A percentile compares a stretch with the other conserved stretches of the same genome.
phyloP scores from a whole-genome alignment of 2,329 filamentous ascomycete species.

The Didymella sp. region DNA sequence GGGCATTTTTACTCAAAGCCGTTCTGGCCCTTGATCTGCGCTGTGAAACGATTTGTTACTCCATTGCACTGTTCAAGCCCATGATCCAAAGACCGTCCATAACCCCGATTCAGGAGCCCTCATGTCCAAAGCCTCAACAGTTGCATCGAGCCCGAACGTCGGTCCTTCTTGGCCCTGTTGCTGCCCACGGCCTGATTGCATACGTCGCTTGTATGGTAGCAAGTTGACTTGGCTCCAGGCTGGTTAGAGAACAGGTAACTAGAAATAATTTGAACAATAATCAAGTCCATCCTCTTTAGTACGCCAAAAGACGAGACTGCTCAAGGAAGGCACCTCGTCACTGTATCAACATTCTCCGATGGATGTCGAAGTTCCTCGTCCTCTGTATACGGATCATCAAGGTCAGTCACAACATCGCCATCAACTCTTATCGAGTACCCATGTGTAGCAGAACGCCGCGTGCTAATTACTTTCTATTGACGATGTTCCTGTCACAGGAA shows the following conservation, averaged over 20 bases:
- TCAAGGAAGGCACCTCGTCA: background rate
- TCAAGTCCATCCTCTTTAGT: background rate
- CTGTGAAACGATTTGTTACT: background rate
- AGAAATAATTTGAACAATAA: background rate
- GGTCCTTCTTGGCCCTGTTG: background rate
- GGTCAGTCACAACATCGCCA: background rate
- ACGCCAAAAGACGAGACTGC: background rate
- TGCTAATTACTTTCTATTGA: background rate
- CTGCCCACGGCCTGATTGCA: background rate
- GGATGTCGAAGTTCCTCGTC: background rate
- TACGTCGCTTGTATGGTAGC: background rate
- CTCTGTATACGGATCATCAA: background rate
- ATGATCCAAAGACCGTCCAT: too few relatives aligned
- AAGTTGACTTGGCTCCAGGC: background rate
- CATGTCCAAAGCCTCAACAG: background rate
- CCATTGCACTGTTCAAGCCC: background rate
- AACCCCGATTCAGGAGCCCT: too few relatives aligned
- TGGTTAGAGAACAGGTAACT: background rate
- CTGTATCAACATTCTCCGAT: background rate
- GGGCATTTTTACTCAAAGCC: background rate
- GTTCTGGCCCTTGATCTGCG: background rate
- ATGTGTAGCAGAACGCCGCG: background rate
- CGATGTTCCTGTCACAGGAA: background rate
- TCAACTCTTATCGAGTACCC: too few relatives aligned
- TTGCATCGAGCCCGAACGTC: background rate